Conservation (phyloP, 257 asterid genomes). For the Solanum corneliomulleri region DNA sequence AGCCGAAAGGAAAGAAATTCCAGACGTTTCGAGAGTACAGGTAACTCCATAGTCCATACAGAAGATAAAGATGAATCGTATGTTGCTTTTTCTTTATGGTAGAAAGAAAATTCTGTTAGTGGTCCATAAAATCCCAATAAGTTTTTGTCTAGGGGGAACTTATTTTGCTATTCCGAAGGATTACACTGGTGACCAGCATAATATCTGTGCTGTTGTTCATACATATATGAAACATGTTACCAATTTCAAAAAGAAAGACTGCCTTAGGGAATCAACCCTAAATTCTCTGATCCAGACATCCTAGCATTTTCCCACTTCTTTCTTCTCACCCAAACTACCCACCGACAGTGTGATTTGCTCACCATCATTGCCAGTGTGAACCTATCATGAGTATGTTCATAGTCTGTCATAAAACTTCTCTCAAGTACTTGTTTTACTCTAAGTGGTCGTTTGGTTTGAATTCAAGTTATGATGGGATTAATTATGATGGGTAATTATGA, state of each 20-base stretch:
- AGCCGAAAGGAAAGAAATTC: neutral
- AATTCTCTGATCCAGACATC: neutral
- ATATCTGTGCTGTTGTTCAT: neutral
- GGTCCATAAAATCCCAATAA: neutral
- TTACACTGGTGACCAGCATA: neutral
- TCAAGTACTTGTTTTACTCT: neutral
- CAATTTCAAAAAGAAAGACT: neutral
- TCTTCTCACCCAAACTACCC: neutral
- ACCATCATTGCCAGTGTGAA: neutral
- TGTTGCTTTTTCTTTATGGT: neutral
- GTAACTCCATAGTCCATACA: neutral
- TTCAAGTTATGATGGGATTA: too few relatives aligned
- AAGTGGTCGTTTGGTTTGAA: too few relatives aligned
- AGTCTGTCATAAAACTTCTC: neutral
- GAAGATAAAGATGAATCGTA: neutral
- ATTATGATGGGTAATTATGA: too few relatives aligned
- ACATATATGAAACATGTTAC: neutral
- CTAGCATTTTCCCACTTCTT: neutral
- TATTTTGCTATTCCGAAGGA: neutral
- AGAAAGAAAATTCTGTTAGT: neutral
- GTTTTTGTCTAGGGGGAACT: neutral
- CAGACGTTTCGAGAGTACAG: neutral
- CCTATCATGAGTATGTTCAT: neutral
- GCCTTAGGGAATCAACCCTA: neutral
- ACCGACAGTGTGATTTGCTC: neutral